Base-by-base conservation (phyloP, 768 basidiomycete genomes). In the Collybia sordida region DNA sequence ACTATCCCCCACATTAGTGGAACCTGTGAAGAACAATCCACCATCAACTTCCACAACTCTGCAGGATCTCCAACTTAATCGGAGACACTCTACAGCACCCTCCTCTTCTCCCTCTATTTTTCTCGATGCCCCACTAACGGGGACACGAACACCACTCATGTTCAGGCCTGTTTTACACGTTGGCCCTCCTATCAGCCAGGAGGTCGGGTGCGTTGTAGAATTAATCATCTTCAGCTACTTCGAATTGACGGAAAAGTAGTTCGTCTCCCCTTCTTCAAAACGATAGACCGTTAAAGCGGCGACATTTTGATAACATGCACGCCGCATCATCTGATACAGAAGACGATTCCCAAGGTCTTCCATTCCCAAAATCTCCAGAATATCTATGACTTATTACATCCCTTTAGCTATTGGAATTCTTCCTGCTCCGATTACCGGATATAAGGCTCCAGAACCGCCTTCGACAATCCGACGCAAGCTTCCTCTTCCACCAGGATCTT, bases 301-400 rank as follows among this genome's bases (percentile, higher is more conserved):
- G 23, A 48, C 35, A 53, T 35, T 36, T 44, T 27, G 45, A 51
- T 48, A 47, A 56, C 50, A 25, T 52, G 45, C 51, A 51, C 27
- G 51, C 52, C 3, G 42, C 44, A 35, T 69, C 70, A 6, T 72
- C 72, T 21, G 70, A 72, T 15, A 71, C 72, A 18, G 72, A 75
- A 50, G 71, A 71, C 19, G 72, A 72, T 40, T 70, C 71, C 3
- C 68, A 72, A 68, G 67, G 72, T 70, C 45, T 23, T 25, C n/a
- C 4, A 12, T 15, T 19, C 21, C 22, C 9, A 11, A 39, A 2
- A 9, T 23, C 3, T 24, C 35, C 35, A 15, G 5, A 3, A 41
- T 22, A 42, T 9, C 22, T 17, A 28, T 31, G 3, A 31, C 11
- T 42, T 3, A 36, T 25, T 12, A 35, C 21, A 17, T 45, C 3